phyloP scores from a whole-genome alignment of 306 rosid genomes.

The Medicago ruthenica region DNA sequence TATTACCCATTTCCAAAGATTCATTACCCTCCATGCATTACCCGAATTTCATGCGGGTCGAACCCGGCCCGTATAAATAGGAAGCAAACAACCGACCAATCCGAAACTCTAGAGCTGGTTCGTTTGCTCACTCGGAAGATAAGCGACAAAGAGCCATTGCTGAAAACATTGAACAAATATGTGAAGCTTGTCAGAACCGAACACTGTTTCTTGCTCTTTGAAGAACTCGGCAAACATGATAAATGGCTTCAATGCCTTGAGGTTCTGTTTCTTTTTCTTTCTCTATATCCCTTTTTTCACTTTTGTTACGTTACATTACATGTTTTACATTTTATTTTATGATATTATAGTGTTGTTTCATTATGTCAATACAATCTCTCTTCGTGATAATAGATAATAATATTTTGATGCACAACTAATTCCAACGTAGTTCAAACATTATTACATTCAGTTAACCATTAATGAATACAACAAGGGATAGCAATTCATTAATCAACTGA shows the following conservation, averaged over 20 bases:
- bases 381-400: no score
- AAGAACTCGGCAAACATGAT: slow-evolving; percentile 74
- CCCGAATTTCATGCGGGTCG: slow-evolving; percentile 53
- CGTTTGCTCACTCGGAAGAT: slow-evolving; percentile 59
- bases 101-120: slow-evolving; percentile 74
- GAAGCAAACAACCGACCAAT: slow-evolving; percentile 48
- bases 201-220: slow-evolving; percentile 87
- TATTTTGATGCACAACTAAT: no score
- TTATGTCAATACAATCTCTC: no score
- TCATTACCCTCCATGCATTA: slow-evolving; percentile 20
- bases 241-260: slow-evolving; percentile 94
- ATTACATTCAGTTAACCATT: no score
- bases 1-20: slow-evolving; percentile 39
- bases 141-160: slow-evolving; percentile 72
- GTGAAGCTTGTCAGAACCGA: slow-evolving; percentile 74
- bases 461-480: no score
- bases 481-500: no score
- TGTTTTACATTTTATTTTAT: no score
- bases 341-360: no score
- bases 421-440: no score
- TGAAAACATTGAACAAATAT: slow-evolving; percentile 75
- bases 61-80: slow-evolving; percentile 50
- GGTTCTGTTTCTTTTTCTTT: slow-evolving; percentile 49
- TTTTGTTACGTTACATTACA: no score
- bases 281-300: not conserved